phyloP scores from a whole-genome alignment of 495 filamentous ascomycete species.

The Geopyxis carbonaria region DNA sequence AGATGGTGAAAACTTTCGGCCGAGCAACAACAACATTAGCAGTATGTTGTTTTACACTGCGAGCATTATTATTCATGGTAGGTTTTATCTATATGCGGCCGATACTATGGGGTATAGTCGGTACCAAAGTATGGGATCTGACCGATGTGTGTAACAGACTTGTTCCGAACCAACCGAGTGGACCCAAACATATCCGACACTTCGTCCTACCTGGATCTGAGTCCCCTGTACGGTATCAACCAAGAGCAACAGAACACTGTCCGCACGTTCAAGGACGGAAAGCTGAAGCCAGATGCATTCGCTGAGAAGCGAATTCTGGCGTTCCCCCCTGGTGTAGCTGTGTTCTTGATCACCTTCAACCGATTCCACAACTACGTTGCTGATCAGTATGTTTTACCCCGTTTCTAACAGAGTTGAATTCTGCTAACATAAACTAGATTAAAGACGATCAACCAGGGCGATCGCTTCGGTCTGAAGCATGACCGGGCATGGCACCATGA shows the following conservation, averaged over 20 bases:
- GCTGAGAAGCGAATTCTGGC: slow-evolving; percentile 58
- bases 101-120: no score
- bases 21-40: slow-evolving; percentile 65
- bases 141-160: slow-evolving; percentile 28
- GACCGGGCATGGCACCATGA: slow-evolving; percentile 21
- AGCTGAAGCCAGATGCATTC: slow-evolving; percentile 68
- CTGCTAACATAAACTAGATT: slow-evolving; percentile 12
- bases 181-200: slow-evolving; percentile 47
- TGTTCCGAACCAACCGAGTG: slow-evolving; percentile 43
- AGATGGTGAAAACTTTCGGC: slow-evolving; percentile 35
- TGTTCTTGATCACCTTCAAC: slow-evolving; percentile 56
- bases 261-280: slow-evolving; percentile 65
- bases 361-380: slow-evolving; percentile 68
- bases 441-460: slow-evolving; percentile 39
- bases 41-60: slow-evolving; percentile 81
- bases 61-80: slow-evolving; percentile 74
- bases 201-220: slow-evolving; percentile 71
- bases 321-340: slow-evolving; percentile 71
- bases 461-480: slow-evolving; percentile 31
- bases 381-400: slow-evolving; percentile 32
- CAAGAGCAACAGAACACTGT: slow-evolving; percentile 56
- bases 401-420: not conserved
- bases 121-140: not conserved
- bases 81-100: slow-evolving; percentile 5
- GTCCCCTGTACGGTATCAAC: slow-evolving; percentile 73